Base-by-base conservation (phyloP, 225 moss, liverwort and hornwort genomes). In the Bryoerythrophyllum caledonicum region DNA sequence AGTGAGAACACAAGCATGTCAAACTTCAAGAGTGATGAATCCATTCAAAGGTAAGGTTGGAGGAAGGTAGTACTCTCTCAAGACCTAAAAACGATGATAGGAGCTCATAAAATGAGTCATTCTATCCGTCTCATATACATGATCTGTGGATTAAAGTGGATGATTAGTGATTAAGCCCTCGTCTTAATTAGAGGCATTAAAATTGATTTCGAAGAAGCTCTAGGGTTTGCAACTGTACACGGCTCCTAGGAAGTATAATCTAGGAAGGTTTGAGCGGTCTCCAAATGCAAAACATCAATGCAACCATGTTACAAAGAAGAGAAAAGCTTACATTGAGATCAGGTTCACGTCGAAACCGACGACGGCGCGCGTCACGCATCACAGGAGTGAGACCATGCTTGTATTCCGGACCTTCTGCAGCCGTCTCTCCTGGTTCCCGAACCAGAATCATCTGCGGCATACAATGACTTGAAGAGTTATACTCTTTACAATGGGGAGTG, bases 301-400 rank as follows among this genome's bases (percentile, higher is more conserved):
- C 43, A 44, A 59, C 24, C 26, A 59, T 7, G n/a, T n/a, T n/a
- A n/a, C n/a, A n/a, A n/a, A 25, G 11, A 4, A 41, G 23, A 12
- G 2, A 21, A 28, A 73, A 5, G 16, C 75, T 86, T 80, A 96
- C 96, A 75, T 97, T 94, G 15, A 97, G 81, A 78, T 97, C 93
- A 58, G 97, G 93, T 53, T 94, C 94, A 67, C 92, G 89, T 60
- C 97, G 90, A 65, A 94, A 97, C 14, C 94, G 91, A 19, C 97
- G 91, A 54, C 97, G 80, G 25, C 97, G 88, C 11, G 97, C 97
- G 83, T 97, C 97, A 65, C 97, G 90, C 97, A 97, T 90, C 4
- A 89, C 81, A 51, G 91, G 97, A 48, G 97, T 97, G 56, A 97
- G 76, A 16, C 97, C 97, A 68, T 93, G 94, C 78, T 89, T 94